Percentiles rank a stretch among this genome's conserved stretches.
Conservation (phyloP, 768 basidiomycete species). For the Obba rivulosa region DNA sequence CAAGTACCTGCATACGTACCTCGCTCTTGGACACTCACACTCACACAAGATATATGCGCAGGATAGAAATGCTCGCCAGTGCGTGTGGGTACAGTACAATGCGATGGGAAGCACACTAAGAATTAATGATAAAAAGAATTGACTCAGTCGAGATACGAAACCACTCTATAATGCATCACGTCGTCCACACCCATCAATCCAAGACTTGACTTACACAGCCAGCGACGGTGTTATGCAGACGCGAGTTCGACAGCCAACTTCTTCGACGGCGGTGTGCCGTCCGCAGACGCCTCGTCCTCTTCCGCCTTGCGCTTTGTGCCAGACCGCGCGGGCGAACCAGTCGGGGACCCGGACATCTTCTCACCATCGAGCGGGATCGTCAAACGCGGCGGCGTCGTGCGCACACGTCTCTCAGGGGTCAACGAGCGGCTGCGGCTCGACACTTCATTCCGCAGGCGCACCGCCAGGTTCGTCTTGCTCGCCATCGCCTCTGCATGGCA, state of each 20-base stretch:
- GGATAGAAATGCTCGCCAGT: constrained; percentile 7
- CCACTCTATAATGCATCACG: not conserved
- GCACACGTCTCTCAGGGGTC: constrained; percentile 58
- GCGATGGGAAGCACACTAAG: constrained; percentile 22
- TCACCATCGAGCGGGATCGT: constrained; percentile 9
- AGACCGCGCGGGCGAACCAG: constrained; percentile 42
- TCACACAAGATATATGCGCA: too few species aligned
- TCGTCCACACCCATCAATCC: not conserved
- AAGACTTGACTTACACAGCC: too few species aligned
- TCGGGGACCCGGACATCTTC: constrained; percentile 33
- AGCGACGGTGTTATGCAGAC: constrained; percentile 12
- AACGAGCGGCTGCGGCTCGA: constrained; percentile 59
- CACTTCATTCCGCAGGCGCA: constrained; percentile 59
- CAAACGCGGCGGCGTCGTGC: constrained; percentile 34
- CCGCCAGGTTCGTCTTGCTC: constrained; percentile 61
- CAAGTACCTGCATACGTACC: too few species aligned
- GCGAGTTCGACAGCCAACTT: constrained; percentile 50
- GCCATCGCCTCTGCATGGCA: constrained; percentile 80
- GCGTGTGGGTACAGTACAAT: constrained; percentile 6
- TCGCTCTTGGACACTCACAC: too few species aligned
- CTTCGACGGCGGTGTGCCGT: constrained; percentile 61
- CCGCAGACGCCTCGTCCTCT: constrained; percentile 24
- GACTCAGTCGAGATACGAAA: constrained; percentile 3
- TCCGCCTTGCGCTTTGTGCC: constrained; percentile 78
- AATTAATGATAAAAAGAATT: constrained; percentile 24